Evolutionary conservation across 2,329 filamentous ascomycete species (phyloP).

Genomic region (Aspergillus aculeatinus): DNA sequence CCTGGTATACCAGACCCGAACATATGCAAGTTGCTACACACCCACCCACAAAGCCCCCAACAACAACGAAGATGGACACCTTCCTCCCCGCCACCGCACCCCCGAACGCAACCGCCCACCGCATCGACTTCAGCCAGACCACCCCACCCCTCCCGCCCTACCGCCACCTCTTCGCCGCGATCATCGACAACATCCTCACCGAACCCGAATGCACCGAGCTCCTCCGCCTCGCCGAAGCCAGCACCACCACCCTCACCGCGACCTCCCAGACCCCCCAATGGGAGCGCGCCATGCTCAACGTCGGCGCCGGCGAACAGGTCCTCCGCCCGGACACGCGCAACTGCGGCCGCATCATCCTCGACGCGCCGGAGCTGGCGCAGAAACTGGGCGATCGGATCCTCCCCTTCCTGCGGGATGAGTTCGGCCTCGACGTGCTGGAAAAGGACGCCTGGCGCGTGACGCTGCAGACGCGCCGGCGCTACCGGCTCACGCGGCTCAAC

Average conservation of each 20-base stretch:
- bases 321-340: slow-evolving; percentile 60
- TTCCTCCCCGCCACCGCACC: neutral
- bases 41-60: too few relatives aligned
- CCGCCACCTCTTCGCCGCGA: slow-evolving; percentile 12
- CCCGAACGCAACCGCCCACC: slow-evolving; percentile 3
- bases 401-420: too few relatives aligned
- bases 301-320: slow-evolving; percentile 60
- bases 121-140: slow-evolving; percentile 13
- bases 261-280: slow-evolving; percentile 46
- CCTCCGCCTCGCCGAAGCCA: too few relatives aligned
- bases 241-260: too few relatives aligned
- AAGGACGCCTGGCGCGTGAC: too few relatives aligned
- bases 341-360: slow-evolving; percentile 74
- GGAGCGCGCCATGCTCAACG: slow-evolving; percentile 67
- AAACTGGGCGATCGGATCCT: slow-evolving; percentile 61
- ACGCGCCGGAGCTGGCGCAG: slow-evolving; percentile 60
- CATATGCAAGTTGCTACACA: too few relatives aligned
- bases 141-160: slow-evolving; percentile 14
- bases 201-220: too few relatives aligned
- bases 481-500: slow-evolving; percentile 54
- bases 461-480: slow-evolving; percentile 35
- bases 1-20: too few relatives aligned
- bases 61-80: too few relatives aligned
- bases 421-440: slow-evolving; percentile 12
- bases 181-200: slow-evolving; percentile 14